These are phyloP conservation scores for Aegle marmelos DNA, from an alignment of 345 rosid species.

Conservation along the genomic window DNA sequence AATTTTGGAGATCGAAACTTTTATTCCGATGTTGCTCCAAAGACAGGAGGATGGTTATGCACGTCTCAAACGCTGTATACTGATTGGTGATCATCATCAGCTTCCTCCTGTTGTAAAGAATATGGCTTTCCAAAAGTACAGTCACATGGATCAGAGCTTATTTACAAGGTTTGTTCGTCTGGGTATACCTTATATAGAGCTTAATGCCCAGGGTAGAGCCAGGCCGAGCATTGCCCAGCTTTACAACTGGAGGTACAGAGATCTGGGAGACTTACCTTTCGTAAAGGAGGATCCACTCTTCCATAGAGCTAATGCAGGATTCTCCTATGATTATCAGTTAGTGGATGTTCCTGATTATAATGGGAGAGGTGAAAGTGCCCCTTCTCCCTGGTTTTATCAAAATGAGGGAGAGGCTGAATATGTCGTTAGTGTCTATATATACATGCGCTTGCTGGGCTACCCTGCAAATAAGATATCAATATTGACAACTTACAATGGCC, in stretches of 20 bases:
- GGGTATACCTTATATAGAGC: conserved; percentile 97
- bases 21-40: conserved; percentile 99
- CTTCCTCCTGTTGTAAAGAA: conserved; percentile 99
- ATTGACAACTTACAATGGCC: conserved; percentile 97
- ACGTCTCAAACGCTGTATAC: conserved; percentile 93
- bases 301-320: conserved; percentile 86
- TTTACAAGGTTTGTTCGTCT: conserved; percentile 98
- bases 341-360: conserved; percentile 88
- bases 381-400: conserved; percentile 99
- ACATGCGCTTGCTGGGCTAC: conserved; percentile 92
- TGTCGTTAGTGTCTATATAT: conserved; percentile 92
- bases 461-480: conserved; percentile 95
- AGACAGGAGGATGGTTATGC: conserved; percentile 98
- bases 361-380: conserved; percentile 90
- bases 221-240: conserved; percentile 93
- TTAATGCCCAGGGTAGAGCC: conserved; percentile 99
- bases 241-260: conserved; percentile 97
- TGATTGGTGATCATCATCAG: conserved; percentile 99
- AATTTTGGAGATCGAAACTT: conserved; percentile 96
- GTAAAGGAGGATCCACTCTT: conserved; percentile 68
- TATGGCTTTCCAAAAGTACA: conserved; percentile 99
- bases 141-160: conserved; percentile 99
- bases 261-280: conserved; percentile 87
- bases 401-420: conserved; percentile 99
- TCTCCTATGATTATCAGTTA: conserved; percentile 88